Evolutionary conservation across 441 rosid species (phyloP).

Genomic region (Erodium texanum): DNA sequence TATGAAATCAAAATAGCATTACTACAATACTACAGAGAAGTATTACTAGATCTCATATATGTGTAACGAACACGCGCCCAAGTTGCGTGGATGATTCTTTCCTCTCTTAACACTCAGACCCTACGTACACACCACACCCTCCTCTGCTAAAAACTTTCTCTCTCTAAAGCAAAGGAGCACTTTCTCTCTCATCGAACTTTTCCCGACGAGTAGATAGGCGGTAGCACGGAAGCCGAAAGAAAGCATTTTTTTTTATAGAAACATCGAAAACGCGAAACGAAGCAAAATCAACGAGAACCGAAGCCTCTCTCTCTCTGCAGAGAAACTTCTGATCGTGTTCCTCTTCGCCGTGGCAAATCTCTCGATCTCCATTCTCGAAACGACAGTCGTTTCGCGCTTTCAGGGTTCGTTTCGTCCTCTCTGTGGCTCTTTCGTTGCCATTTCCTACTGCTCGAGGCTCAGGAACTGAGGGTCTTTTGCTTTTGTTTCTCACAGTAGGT

Average conservation of each 20-base stretch:
- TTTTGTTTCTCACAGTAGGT: neutral
- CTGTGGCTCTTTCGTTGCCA: too few relatives aligned
- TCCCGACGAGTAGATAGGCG: neutral
- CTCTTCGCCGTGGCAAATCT: slow-evolving; percentile 31
- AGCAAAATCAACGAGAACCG: neutral
- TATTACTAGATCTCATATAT: neutral
- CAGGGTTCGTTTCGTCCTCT: slow-evolving; percentile 18
- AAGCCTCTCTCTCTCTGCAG: slow-evolving; percentile 11
- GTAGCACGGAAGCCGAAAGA: neutral
- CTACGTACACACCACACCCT: neutral
- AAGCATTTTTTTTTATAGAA: neutral
- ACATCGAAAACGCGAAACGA: neutral
- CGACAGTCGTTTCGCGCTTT: neutral
- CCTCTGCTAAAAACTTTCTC: neutral
- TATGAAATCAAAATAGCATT: too few relatives aligned
- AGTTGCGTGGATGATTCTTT: neutral
- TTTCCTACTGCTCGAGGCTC: neutral
- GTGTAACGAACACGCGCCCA: too few relatives aligned
- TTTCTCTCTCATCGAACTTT: neutral
- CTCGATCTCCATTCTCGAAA: slow-evolving; percentile 20
- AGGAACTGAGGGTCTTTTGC: neutral
- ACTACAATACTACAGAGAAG: neutral
- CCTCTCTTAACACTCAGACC: neutral
- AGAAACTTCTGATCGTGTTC: slow-evolving; percentile 25
- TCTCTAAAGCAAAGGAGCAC: neutral